A percentile compares a stretch with the other conserved stretches of the same genome.
Evolutionary conservation across 2,329 filamentous ascomycete species (phyloP).

Genomic region (Gaeumannomyces sp.): DNA sequence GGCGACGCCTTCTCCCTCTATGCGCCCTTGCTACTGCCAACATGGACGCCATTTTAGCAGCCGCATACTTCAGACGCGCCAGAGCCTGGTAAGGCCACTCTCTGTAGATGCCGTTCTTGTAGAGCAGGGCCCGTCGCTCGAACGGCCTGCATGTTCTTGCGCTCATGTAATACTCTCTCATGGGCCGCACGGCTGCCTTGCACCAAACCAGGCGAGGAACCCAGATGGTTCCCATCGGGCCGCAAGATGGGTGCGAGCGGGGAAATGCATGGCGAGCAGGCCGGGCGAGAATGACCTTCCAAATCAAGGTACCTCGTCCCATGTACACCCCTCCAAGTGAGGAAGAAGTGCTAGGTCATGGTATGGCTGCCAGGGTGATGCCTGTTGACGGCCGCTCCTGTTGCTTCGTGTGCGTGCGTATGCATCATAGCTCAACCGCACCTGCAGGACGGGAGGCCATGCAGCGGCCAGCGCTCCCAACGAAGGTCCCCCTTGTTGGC

Average conservation of each 20-base stretch:
- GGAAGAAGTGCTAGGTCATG: not conserved
- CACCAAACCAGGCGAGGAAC: no score
- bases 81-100: not conserved
- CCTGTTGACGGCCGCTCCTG: not conserved
- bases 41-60: conserved; percentile 5
- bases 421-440: not conserved
- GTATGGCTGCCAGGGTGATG: not conserved
- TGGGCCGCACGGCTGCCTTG: not conserved
- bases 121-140: no score
- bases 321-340: not conserved
- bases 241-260: no score
- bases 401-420: not conserved
- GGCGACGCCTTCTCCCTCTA: not conserved
- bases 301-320: no score
- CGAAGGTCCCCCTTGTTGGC: not conserved
- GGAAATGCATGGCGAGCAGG: not conserved
- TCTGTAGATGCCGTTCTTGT: not conserved
- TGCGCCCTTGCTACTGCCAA: not conserved
- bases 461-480: not conserved
- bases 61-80: conserved; percentile 5
- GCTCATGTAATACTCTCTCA: not conserved
- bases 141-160: not conserved
- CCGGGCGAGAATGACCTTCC: not conserved
- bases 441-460: not conserved
- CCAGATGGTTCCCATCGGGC: no score